phyloP scores from a whole-genome alignment of 768 basidiomycete species.

The Boletus rubescentipes region DNA sequence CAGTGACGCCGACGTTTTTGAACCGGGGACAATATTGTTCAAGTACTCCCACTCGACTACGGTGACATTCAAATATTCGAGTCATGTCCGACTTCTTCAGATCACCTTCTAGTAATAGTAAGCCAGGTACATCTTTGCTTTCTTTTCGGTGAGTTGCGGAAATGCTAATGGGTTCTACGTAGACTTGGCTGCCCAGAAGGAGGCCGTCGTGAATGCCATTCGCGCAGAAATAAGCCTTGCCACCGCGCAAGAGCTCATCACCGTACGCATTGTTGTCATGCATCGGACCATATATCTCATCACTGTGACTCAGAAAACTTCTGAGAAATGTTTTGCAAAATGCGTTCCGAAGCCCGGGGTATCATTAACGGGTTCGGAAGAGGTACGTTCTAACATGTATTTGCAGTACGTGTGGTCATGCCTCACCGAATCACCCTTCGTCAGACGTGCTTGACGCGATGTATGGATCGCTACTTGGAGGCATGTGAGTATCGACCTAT shows the following conservation, averaged over 20 bases:
- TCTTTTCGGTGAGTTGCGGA: neutral
- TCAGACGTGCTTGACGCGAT: constrained; percentile 73
- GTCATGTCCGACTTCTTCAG: constrained; percentile 58
- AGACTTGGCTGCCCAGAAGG: constrained; percentile 41
- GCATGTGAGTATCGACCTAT: constrained; percentile 57
- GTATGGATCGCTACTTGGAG: constrained; percentile 82
- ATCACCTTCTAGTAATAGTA: constrained; percentile 30
- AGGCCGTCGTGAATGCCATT: constrained; percentile 58
- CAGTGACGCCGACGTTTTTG: neutral
- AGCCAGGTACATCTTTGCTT: constrained; percentile 22
- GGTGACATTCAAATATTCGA: neutral
- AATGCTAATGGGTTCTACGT: neutral
- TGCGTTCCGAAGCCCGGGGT: constrained; percentile 76
- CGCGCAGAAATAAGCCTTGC: constrained; percentile 68
- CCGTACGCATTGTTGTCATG: constrained; percentile 40
- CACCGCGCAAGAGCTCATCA: constrained; percentile 81
- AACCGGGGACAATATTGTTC: neutral
- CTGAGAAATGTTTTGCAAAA: constrained; percentile 74
- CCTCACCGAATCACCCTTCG: neutral
- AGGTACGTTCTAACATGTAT: constrained; percentile 44
- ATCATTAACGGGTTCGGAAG: constrained; percentile 67
- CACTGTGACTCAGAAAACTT: constrained; percentile 56
- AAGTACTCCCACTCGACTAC: neutral
- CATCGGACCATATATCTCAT: neutral
- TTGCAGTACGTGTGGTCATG: neutral